A percentile compares a stretch with the other conserved stretches of the same genome.
Evolutionary conservation across 306 rosid genomes (phyloP).

Genomic region (Prunus fruticosa): DNA sequence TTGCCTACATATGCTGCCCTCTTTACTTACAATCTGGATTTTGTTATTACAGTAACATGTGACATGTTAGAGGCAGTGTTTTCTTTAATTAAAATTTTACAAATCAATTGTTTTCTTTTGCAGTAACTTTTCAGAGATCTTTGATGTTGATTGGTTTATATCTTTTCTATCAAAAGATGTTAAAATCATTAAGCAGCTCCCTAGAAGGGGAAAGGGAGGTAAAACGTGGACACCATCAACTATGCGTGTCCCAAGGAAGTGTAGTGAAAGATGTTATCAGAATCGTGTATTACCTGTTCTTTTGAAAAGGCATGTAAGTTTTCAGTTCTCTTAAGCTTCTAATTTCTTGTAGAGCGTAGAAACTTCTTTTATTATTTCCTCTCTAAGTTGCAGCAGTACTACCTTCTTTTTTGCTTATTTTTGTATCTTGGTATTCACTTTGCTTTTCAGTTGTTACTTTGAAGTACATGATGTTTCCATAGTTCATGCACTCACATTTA

Average conservation of each 20-base stretch:
- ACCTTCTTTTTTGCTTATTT: background rate
- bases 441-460: background rate
- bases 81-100: background rate
- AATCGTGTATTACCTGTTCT: constrained; percentile 85
- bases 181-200: constrained; percentile 82
- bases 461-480: background rate
- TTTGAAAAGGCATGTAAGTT: constrained; percentile 86
- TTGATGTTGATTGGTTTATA: constrained; percentile 83
- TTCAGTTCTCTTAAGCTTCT: constrained; percentile 33
- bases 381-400: background rate
- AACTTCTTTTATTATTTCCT: constrained; percentile 15
- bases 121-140: constrained; percentile 97
- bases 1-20: constrained; percentile 10
- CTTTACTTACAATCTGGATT: constrained; percentile 7
- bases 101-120: constrained; percentile 35
- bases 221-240: constrained; percentile 54
- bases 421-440: background rate
- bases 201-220: constrained; percentile 68
- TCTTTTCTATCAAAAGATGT: constrained; percentile 73
- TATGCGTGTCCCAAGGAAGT: constrained; percentile 97
- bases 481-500: background rate
- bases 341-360: constrained; percentile 9
- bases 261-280: constrained; percentile 87
- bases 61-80: background rate
- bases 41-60: constrained; percentile 14